A percentile compares a stretch with the other conserved stretches of the same genome.
phyloP scores from a whole-genome alignment of 495 filamentous ascomycete species.

The Neurospora sp. region DNA sequence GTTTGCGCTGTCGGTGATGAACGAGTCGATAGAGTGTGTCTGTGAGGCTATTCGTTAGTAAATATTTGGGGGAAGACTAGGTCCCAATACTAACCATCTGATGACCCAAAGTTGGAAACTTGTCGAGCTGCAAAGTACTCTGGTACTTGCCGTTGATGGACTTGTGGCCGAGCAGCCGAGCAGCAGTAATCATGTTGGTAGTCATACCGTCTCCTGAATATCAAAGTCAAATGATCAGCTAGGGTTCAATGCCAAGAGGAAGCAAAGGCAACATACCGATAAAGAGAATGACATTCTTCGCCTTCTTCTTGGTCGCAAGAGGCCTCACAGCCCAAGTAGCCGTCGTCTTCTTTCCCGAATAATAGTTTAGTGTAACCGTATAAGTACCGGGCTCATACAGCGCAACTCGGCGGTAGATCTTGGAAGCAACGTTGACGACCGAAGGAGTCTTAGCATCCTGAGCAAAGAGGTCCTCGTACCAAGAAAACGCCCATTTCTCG shows the following conservation, averaged over 20 bases:
- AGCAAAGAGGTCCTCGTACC: slow-evolving; percentile 68
- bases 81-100: slow-evolving; percentile 38
- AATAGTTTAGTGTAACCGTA: slow-evolving; percentile 59
- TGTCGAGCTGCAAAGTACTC: slow-evolving; percentile 54
- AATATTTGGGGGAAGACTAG: background rate
- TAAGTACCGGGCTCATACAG: slow-evolving; percentile 63
- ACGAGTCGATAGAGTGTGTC: slow-evolving; percentile 62
- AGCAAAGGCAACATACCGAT: slow-evolving; percentile 35
- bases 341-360: slow-evolving; percentile 49
- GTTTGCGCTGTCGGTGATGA: slow-evolving; percentile 72
- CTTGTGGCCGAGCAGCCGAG: slow-evolving; percentile 65
- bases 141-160: slow-evolving; percentile 66
- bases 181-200: slow-evolving; percentile 64
- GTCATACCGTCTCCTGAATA: slow-evolving; percentile 60
- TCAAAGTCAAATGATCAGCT: background rate
- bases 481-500: slow-evolving; percentile 61
- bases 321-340: slow-evolving; percentile 65
- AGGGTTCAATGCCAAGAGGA: background rate
- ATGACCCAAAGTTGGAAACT: slow-evolving; percentile 62
- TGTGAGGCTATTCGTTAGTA: background rate
- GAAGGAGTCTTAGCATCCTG: slow-evolving; percentile 50
- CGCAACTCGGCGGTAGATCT: slow-evolving; percentile 55
- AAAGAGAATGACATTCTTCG: slow-evolving; percentile 71
- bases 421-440: slow-evolving; percentile 60
- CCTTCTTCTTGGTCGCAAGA: slow-evolving; percentile 48